Base-by-base conservation (phyloP, 1,284 basidiomycete genomes). In the Sutorius eximius region DNA sequence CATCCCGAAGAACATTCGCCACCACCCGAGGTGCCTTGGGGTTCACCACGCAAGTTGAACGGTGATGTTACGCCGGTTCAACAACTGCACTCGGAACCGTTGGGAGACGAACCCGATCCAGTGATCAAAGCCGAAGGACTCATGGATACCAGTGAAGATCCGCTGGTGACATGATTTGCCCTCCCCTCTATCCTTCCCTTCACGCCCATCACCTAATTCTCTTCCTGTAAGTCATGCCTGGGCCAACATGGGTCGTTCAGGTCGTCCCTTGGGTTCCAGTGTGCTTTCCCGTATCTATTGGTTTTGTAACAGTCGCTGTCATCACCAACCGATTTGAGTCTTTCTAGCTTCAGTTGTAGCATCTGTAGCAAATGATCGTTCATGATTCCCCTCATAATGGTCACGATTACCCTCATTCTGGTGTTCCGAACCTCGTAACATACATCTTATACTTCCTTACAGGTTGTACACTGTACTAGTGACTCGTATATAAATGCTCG, bases 101-200 rank as follows among this genome's bases (percentile, higher is more conserved):
- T 76, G 52, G 85, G 86, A 20, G 87, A 91, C 60, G 79, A 75
- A 49, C 76, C 80, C 37, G 76, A 79, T 58, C 75, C 79, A 1
- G 82, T 79, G 27, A 78, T 82, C 24, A 80, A 82, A 67, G 82
- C 75, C 24, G 90, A 92, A 68, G 88, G 87, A n/a, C 75, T 90
- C 52, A 75, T 87, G 73, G 86, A 91, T 69, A 74, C 75, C 53
- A 88, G 83, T 68, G 88, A 91, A 71, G 80, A 82, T 66, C 86
- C 87, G 42, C 66, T 86, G 64, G 86, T 83, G 69, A 69, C 70
- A 59, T 80, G 70, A 64, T 30, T 44, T 57, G 27, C n/a, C 40
- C 13, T 9, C 45, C 13, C 7, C 40, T 18, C 36, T 45, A 40
- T 34, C 49, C n/a, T 56, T 38, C 20, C 50, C 53, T 34, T 47